Evolutionary conservation across 2,329 filamentous ascomycete genomes (phyloP).

Genomic region (Orbilia quercus): DNA sequence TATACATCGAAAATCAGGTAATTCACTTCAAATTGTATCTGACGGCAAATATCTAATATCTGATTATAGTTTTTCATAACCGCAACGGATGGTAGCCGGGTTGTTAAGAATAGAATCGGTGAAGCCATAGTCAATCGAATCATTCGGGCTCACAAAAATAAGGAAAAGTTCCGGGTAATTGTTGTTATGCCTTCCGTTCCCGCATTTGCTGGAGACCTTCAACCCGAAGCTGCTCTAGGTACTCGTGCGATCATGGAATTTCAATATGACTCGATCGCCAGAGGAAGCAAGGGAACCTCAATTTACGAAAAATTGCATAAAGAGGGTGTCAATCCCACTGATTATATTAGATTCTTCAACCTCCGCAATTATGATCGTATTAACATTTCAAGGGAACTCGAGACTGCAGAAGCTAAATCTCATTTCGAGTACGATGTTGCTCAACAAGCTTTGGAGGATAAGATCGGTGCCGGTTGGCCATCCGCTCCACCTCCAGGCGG

Average conservation of each 20-base stretch:
- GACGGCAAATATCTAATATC: constrained; percentile 39
- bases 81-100: constrained; percentile 77
- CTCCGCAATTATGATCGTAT: constrained; percentile 85
- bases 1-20: constrained; percentile 82
- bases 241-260: constrained; percentile 90
- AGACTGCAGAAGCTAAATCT: constrained; percentile 70
- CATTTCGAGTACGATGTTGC: constrained; percentile 74
- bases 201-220: constrained; percentile 82
- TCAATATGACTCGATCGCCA: constrained; percentile 82
- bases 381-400: constrained; percentile 75
- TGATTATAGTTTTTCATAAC: constrained; percentile 82
- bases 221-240: constrained; percentile 76
- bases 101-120: constrained; percentile 81
- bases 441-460: constrained; percentile 62
- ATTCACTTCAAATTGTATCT: neutral
- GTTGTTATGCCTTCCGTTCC: constrained; percentile 83
- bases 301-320: constrained; percentile 78
- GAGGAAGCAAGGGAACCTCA: constrained; percentile 73
- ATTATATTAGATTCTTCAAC: constrained; percentile 87
- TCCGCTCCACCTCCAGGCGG: constrained; percentile 61
- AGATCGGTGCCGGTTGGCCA: constrained; percentile 62
- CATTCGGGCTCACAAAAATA: constrained; percentile 73
- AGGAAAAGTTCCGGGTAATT: constrained; percentile 78
- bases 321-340: constrained; percentile 75
- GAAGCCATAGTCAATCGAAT: constrained; percentile 82